phyloP scores from a whole-genome alignment of 2,329 filamentous ascomycete species.

The Verticillium dahliae region DNA sequence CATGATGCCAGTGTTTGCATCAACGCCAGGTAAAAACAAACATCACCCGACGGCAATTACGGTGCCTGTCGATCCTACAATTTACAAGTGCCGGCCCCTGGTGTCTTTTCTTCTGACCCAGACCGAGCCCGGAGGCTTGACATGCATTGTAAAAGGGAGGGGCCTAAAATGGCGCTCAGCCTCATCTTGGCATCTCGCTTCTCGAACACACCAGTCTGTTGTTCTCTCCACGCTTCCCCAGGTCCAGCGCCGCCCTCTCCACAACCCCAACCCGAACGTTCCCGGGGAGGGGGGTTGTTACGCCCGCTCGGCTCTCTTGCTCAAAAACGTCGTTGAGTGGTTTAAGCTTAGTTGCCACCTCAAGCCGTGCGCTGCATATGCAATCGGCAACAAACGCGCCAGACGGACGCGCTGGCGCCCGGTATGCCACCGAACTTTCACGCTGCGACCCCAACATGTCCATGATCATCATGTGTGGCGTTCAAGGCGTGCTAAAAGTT shows the following conservation, averaged over 20 bases:
- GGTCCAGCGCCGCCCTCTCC: not conserved
- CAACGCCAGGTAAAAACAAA: too few species aligned
- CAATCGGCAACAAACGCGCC: not conserved
- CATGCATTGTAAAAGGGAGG: too few species aligned
- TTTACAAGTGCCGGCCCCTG: not conserved
- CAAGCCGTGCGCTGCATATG: not conserved
- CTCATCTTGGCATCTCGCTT: not conserved
- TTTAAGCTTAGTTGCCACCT: too few species aligned
- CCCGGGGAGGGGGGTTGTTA: not conserved
- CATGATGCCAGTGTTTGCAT: too few species aligned
- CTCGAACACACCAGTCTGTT: not conserved
- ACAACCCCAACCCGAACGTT: not conserved
- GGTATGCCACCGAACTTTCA: not conserved
- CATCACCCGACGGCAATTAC: not conserved
- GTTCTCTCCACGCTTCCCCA: not conserved
- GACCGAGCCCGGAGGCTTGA: too few species aligned
- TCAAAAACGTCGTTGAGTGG: too few species aligned
- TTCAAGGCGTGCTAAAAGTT: not conserved
- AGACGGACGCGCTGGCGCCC: not conserved
- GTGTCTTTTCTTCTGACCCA: not conserved
- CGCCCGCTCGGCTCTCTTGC: not conserved
- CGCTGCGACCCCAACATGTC: not conserved
- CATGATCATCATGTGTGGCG: not conserved
- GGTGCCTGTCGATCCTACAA: not conserved
- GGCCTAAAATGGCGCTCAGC: not conserved